phyloP scores from a whole-genome alignment of 108 stramenopile genomes.

The Cyclostephanos invisitatus region DNA sequence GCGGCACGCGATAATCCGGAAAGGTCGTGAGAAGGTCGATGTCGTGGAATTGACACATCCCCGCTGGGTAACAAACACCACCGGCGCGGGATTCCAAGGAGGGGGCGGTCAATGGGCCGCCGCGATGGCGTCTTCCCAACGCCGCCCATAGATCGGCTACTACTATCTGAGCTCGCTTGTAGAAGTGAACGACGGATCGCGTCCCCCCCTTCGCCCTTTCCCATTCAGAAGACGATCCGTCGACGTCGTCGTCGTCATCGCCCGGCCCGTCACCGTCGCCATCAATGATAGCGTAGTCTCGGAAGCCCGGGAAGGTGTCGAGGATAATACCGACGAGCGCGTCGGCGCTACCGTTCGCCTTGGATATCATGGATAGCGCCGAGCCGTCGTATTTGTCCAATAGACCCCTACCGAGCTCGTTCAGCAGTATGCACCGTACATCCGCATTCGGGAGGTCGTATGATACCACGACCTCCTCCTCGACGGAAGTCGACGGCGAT shows the following conservation, averaged over 20 bases:
- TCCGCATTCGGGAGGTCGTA: slow-evolving; percentile 60
- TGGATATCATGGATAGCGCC: slow-evolving; percentile 59
- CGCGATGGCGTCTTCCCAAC: slow-evolving; percentile 30
- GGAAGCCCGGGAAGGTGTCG: slow-evolving; percentile 82
- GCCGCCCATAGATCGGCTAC: slow-evolving; percentile 90
- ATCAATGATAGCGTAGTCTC: slow-evolving; percentile 56
- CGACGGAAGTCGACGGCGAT: neutral
- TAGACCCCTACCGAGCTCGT: slow-evolving; percentile 72
- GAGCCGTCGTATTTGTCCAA: slow-evolving; percentile 58
- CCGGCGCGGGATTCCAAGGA: neutral
- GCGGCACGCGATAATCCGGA: slow-evolving; percentile 94
- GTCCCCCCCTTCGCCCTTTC: slow-evolving; percentile 26
- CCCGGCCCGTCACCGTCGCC: neutral
- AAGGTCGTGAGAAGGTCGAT: slow-evolving; percentile 81
- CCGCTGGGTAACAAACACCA: slow-evolving; percentile 10
- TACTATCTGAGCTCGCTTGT: slow-evolving; percentile 92
- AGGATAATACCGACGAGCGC: slow-evolving; percentile 60
- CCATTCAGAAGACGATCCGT: slow-evolving; percentile 18
- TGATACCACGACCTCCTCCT: neutral
- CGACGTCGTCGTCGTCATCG: too few species aligned
- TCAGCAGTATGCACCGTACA: slow-evolving; percentile 67
- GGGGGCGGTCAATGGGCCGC: too few species aligned
- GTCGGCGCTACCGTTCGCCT: slow-evolving; percentile 58
- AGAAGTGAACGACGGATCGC: slow-evolving; percentile 59
- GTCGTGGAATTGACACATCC: slow-evolving; percentile 52